Evolutionary conservation across 129 eudicot genomes (phyloP).

Genomic region (Artemisia annua): DNA sequence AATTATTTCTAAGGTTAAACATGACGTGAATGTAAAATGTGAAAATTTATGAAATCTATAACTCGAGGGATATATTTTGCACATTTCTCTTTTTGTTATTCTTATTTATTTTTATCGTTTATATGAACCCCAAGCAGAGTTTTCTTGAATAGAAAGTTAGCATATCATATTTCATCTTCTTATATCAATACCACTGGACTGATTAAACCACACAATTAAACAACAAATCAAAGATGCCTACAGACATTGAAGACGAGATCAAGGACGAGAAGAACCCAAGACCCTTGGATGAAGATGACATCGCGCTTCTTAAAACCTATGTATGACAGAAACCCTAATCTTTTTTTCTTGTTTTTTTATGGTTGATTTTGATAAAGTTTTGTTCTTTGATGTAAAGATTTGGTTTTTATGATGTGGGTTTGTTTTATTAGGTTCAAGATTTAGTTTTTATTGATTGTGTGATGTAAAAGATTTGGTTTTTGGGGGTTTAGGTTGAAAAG

Average conservation of each 20-base stretch:
- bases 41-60: too few species aligned
- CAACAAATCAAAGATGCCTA: slow-evolving; percentile 38
- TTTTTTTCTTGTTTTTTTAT: neutral
- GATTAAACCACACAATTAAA: neutral
- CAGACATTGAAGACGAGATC: slow-evolving; percentile 77
- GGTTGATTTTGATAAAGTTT: neutral
- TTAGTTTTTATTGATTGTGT: neutral
- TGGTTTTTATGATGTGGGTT: neutral
- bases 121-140: too few species aligned
- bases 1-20: too few species aligned
- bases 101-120: too few species aligned
- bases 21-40: too few species aligned
- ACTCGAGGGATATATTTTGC: too few species aligned
- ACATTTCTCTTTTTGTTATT: too few species aligned
- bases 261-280: slow-evolving; percentile 91
- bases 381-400: neutral
- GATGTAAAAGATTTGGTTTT: neutral
- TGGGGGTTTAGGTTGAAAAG: too few species aligned
- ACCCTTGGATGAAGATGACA: slow-evolving; percentile 95
- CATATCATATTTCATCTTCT: neutral
- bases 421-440: slow-evolving; percentile 5
- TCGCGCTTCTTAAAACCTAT: slow-evolving; percentile 92
- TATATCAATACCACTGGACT: too few species aligned
- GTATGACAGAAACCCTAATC: slow-evolving; percentile 26
- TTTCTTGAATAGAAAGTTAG: too few species aligned